Evolutionary conservation across 306 rosid genomes (phyloP).

Genomic region (Cajanus cajan): DNA sequence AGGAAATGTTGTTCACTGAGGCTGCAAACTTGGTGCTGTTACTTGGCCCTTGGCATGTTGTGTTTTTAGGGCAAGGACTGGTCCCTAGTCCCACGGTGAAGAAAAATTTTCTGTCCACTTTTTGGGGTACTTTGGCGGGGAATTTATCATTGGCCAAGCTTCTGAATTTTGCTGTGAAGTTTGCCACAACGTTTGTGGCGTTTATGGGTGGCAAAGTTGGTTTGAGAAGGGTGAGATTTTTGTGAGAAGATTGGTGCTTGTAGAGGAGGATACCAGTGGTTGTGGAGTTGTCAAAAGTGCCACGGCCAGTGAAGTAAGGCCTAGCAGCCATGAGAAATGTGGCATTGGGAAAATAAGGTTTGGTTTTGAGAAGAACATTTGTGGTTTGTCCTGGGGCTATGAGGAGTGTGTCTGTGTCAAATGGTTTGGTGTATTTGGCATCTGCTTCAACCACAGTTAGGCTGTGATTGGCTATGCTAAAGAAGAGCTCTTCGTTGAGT

Average conservation of each 20-base stretch:
- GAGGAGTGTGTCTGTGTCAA: conserved; percentile 44
- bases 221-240: conserved; percentile 36
- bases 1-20: conserved; percentile 67
- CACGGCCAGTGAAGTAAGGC: conserved; percentile 62
- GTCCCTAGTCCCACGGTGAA: conserved; percentile 81
- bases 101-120: conserved; percentile 54
- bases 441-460: conserved; percentile 75
- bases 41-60: conserved; percentile 80
- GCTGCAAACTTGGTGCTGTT: conserved; percentile 71
- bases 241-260: neutral
- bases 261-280: conserved; percentile 63
- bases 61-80: conserved; percentile 59
- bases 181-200: conserved; percentile 60
- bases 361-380: conserved; percentile 61
- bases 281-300: conserved; percentile 75
- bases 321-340: conserved; percentile 62
- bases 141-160: conserved; percentile 54
- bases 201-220: conserved; percentile 71
- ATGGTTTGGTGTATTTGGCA: conserved; percentile 73
- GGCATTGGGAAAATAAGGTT: conserved; percentile 53
- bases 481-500: conserved; percentile 85
- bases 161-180: conserved; percentile 46
- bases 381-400: conserved; percentile 82
- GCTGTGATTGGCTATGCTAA: conserved; percentile 69
- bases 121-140: conserved; percentile 69